Percentiles rank a stretch among this genome's conserved stretches.
Evolutionary conservation across 202 grass and related monocot genomes (phyloP).

Genomic region (Eragrostis tef): DNA sequence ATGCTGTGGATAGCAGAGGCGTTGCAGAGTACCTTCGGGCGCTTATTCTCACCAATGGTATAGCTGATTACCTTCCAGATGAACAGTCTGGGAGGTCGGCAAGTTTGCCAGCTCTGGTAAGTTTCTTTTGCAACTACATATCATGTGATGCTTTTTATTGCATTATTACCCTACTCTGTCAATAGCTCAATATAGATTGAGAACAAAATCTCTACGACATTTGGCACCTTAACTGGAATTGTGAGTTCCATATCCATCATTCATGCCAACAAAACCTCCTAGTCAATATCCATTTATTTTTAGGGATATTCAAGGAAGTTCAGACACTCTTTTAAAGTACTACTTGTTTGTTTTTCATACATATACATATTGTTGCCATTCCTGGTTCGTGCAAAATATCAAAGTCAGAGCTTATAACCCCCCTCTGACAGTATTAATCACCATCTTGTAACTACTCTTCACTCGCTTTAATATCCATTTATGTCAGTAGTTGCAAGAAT

Average conservation of each 20-base stretch:
- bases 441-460: slow-evolving; percentile 37
- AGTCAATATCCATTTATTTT: neutral
- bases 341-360: slow-evolving; percentile 21
- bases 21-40: slow-evolving; percentile 95
- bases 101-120: slow-evolving; percentile 84
- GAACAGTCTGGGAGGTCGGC: slow-evolving; percentile 80
- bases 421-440: slow-evolving; percentile 23
- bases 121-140: slow-evolving; percentile 38
- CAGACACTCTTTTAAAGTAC: neutral
- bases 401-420: slow-evolving; percentile 32
- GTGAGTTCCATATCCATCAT: neutral
- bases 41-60: slow-evolving; percentile 82
- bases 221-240: slow-evolving; percentile 13
- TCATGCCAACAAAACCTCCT: neutral
- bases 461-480: slow-evolving; percentile 57
- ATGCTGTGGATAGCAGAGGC: slow-evolving; percentile 85
- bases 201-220: neutral
- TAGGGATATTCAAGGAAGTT: slow-evolving; percentile 2
- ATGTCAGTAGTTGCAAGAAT: slow-evolving; percentile 98
- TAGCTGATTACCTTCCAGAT: slow-evolving; percentile 90
- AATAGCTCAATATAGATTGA: neutral
- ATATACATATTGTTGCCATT: slow-evolving; percentile 24
- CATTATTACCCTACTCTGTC: slow-evolving; percentile 21
- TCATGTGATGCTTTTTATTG: slow-evolving; percentile 27
- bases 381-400: neutral